Conservation (phyloP, 2,329 filamentous ascomycete species). For the Talaromyces sp. region DNA sequence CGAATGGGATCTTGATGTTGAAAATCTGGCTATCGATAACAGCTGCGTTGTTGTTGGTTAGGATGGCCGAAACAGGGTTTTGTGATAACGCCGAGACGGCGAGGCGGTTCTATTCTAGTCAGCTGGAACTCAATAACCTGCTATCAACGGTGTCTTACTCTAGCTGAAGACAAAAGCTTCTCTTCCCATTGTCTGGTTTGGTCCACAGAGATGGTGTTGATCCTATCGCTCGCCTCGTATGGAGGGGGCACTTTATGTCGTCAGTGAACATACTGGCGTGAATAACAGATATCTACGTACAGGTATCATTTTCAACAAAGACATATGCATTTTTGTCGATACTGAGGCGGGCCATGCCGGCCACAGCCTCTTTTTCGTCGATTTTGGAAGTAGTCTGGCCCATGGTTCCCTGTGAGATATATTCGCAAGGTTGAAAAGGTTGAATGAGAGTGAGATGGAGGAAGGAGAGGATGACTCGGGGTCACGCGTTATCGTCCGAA, state of each 20-base stretch:
- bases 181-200: constrained; percentile 28
- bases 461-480: neutral
- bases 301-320: constrained; percentile 19
- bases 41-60: constrained; percentile 61
- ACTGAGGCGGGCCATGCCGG: constrained; percentile 15
- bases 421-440: neutral
- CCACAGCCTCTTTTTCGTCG: constrained; percentile 14
- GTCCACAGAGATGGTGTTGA: constrained; percentile 22
- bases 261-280: neutral
- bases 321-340: constrained; percentile 16
- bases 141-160: constrained; percentile 21
- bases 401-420: neutral
- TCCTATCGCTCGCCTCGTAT: constrained; percentile 20
- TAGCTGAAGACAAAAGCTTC: constrained; percentile 26
- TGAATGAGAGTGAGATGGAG: neutral
- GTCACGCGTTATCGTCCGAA: constrained; percentile 1
- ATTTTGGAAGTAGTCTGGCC: constrained; percentile 14
- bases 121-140: neutral
- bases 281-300: constrained; percentile 2
- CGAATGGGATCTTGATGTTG: constrained; percentile 77
- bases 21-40: constrained; percentile 74
- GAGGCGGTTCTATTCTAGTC: constrained; percentile 57
- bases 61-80: constrained; percentile 62
- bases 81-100: constrained; percentile 70
- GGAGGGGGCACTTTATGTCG: constrained; percentile 18